Evolutionary conservation across 2,329 filamentous ascomycete species (phyloP).

Genomic region (Verticillium nonalfalfae): DNA sequence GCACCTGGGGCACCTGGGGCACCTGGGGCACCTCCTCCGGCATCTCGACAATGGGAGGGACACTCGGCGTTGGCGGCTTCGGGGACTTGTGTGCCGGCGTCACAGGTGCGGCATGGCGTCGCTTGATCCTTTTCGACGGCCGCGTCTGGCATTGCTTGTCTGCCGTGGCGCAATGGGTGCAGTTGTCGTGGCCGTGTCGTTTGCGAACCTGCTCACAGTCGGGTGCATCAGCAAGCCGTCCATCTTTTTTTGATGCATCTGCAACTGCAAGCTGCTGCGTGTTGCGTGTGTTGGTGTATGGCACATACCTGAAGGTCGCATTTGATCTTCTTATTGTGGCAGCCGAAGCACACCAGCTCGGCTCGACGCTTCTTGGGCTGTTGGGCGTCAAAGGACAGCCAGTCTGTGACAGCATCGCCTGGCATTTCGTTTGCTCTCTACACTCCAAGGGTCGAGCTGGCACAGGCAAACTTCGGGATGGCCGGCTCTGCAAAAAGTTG

Average conservation of each 20-base stretch:
- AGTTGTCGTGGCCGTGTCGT: slow-evolving; percentile 15
- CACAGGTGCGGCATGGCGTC: slow-evolving; percentile 2
- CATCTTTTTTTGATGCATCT: background rate
- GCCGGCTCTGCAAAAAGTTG: too few relatives aligned
- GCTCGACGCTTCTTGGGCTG: slow-evolving; percentile 25
- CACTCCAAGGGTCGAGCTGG: background rate
- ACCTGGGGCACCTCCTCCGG: too few relatives aligned
- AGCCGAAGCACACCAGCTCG: slow-evolving; percentile 20
- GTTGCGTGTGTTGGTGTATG: background rate
- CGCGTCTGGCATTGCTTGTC: slow-evolving; percentile 20
- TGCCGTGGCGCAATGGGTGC: slow-evolving; percentile 19
- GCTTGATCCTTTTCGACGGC: slow-evolving; percentile 20
- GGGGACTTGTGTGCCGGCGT: too few relatives aligned
- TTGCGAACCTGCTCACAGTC: slow-evolving; percentile 9
- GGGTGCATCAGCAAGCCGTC: background rate
- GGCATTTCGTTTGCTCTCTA: background rate
- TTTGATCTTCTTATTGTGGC: slow-evolving; percentile 28
- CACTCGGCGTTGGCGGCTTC: too few relatives aligned
- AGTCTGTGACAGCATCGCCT: slow-evolving; percentile 15
- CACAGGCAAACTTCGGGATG: too few relatives aligned
- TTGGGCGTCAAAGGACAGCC: slow-evolving; percentile 22
- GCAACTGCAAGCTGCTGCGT: too few relatives aligned
- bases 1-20: too few relatives aligned
- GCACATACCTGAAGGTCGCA: slow-evolving; percentile 21
- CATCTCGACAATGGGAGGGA: too few relatives aligned